Conservation (phyloP, 441 rosid genomes). For the Erodium texanum region DNA sequence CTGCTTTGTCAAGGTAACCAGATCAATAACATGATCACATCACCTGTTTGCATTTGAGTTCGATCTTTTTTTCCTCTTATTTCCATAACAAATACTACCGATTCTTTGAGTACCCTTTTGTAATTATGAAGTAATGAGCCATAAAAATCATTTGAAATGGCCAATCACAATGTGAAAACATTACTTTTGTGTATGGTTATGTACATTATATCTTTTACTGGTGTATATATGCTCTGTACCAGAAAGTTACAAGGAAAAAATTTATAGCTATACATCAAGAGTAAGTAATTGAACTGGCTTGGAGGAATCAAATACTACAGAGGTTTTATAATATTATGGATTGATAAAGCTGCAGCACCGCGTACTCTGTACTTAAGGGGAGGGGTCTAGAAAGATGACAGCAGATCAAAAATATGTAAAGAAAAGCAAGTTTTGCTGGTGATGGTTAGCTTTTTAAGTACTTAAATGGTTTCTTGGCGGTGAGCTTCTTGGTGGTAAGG, state of each 20-base stretch:
- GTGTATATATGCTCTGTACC: background rate
- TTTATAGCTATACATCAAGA: background rate
- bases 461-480: background rate
- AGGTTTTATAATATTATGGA: background rate
- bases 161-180: background rate
- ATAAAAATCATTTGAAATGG: background rate
- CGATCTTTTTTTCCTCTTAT: too few species aligned
- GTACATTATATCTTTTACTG: too few species aligned
- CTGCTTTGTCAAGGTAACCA: too few species aligned
- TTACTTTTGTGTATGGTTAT: too few species aligned
- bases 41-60: background rate
- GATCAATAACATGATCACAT: background rate
- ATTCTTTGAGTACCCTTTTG: background rate
- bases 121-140: background rate
- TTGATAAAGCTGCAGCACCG: slow-evolving; percentile 10
- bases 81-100: too few species aligned
- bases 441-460: background rate
- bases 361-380: background rate
- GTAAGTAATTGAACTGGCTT: background rate
- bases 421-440: background rate
- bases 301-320: background rate
- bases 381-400: background rate
- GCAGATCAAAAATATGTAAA: background rate
- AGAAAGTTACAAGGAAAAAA: background rate
- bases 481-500: background rate